A percentile compares a stretch with the other conserved stretches of the same genome.
Evolutionary conservation across 2,329 filamentous ascomycete species (phyloP).

Genomic region (Elsinoe perseae): DNA sequence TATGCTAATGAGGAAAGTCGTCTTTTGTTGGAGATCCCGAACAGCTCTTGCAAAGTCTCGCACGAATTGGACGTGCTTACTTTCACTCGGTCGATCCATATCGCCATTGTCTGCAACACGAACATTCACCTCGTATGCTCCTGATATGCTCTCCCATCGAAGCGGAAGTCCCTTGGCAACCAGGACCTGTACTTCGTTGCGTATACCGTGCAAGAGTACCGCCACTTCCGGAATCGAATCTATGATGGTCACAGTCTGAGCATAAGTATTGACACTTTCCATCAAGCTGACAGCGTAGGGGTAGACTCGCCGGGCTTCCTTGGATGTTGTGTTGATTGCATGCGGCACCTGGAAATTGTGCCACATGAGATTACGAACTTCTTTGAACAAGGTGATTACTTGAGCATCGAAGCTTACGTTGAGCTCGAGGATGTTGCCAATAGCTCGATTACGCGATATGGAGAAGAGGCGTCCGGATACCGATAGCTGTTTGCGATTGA

Average conservation of each 20-base stretch:
- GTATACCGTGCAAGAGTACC: slow-evolving; percentile 80
- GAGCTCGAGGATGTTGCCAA: slow-evolving; percentile 80
- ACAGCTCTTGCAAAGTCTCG: slow-evolving; percentile 85
- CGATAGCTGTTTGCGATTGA: slow-evolving; percentile 77
- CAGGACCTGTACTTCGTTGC: slow-evolving; percentile 78
- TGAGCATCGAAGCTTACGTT: slow-evolving; percentile 95
- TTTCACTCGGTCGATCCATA: slow-evolving; percentile 56
- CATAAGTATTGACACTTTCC: slow-evolving; percentile 92
- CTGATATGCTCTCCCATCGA: slow-evolving; percentile 96
- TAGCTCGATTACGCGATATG: slow-evolving; percentile 79
- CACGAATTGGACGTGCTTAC: slow-evolving; percentile 93
- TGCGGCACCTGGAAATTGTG: slow-evolving; percentile 91
- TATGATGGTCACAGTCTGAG: slow-evolving; percentile 80
- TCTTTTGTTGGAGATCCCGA: slow-evolving; percentile 81
- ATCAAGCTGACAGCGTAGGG: slow-evolving; percentile 96
- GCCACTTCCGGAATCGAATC: slow-evolving; percentile 78
- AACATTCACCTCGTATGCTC: slow-evolving; percentile 86
- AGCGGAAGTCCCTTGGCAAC: slow-evolving; percentile 82
- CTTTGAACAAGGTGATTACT: slow-evolving; percentile 96
- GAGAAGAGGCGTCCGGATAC: slow-evolving; percentile 90
- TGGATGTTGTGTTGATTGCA: slow-evolving; percentile 88
- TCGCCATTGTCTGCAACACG: slow-evolving; percentile 53
- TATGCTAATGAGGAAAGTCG: slow-evolving; percentile 67
- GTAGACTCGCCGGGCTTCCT: slow-evolving; percentile 97
- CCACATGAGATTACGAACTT: slow-evolving; percentile 93